Evolutionary conservation across 768 basidiomycete species (phyloP).

Genomic region (Chalciporus piperatus): DNA sequence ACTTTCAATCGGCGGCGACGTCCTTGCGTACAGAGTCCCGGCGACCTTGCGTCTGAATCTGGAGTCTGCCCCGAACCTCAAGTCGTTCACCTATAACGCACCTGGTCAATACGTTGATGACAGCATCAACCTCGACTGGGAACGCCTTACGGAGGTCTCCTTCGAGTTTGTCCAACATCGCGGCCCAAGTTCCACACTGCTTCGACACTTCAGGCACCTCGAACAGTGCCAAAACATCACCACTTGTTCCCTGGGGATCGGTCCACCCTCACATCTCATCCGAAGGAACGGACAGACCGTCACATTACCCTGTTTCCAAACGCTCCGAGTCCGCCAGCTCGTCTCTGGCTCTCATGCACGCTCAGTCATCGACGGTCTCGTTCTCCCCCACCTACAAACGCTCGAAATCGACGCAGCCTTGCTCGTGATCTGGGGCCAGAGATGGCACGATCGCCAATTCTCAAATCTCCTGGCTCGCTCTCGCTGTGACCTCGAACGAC

Average conservation of each 20-base stretch:
- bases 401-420: conserved; percentile 17
- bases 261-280: not conserved
- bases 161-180: conserved; percentile 7
- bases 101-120: not conserved
- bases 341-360: not conserved
- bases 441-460: conserved; percentile 13
- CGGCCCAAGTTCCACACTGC: conserved; percentile 2
- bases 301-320: conserved; percentile 11
- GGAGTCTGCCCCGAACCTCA: conserved; percentile 10
- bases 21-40: not conserved
- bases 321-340: conserved; percentile 18
- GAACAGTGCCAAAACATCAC: conserved; percentile 20
- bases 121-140: conserved; percentile 10
- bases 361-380: conserved; percentile 6
- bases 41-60: conserved; percentile 1
- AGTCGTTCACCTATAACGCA: conserved; percentile 15
- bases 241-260: conserved; percentile 16
- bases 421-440: not conserved
- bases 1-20: conserved; percentile 7
- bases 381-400: conserved; percentile 17
- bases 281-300: not conserved
- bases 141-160: conserved; percentile 11
- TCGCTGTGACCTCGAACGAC: conserved; percentile 7
- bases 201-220: conserved; percentile 6
- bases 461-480: conserved; percentile 19